Evolutionary conservation across 2,329 filamentous ascomycete genomes (phyloP).

Genomic region (Cladosporium austrohemisphaericum): DNA sequence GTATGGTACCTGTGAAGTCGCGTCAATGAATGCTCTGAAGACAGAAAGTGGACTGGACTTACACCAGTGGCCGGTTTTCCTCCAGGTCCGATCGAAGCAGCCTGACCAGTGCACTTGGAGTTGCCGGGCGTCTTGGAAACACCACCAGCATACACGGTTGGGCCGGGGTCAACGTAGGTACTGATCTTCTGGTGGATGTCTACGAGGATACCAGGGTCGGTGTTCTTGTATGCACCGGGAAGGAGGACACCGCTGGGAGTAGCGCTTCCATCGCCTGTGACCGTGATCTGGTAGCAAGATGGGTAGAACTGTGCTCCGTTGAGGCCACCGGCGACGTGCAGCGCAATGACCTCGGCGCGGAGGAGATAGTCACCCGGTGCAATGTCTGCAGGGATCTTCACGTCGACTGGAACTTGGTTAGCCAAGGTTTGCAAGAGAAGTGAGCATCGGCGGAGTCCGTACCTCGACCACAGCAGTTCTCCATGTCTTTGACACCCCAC

Average conservation of each 20-base stretch:
- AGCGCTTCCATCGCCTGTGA: constrained; percentile 18
- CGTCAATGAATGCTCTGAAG: neutral
- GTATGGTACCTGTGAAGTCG: neutral
- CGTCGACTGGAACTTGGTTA: too few species aligned
- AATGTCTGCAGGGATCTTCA: constrained; percentile 46
- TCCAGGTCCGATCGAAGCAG: constrained; percentile 2
- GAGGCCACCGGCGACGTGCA: constrained; percentile 49
- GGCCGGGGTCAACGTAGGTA: constrained; percentile 19
- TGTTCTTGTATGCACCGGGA: constrained; percentile 18
- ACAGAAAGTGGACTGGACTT: neutral
- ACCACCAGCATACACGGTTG: constrained; percentile 14
- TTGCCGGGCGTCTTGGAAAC: constrained; percentile 6
- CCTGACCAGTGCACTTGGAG: constrained; percentile 11
- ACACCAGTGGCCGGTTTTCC: constrained; percentile 2
- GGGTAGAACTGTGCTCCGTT: constrained; percentile 42
- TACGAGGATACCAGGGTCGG: constrained; percentile 20
- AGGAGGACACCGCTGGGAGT: constrained; percentile 16
- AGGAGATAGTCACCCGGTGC: constrained; percentile 55
- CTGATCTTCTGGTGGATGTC: constrained; percentile 20
- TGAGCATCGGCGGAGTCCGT: too few species aligned
- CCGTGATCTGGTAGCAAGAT: constrained; percentile 30
- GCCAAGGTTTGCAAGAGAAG: too few species aligned
- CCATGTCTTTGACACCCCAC: constrained; percentile 46
- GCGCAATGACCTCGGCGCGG: constrained; percentile 52
- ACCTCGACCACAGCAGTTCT: constrained; percentile 36